Evolutionary conservation across 305 asterid genomes (phyloP).

Genomic region (Rubia tinctorum): DNA sequence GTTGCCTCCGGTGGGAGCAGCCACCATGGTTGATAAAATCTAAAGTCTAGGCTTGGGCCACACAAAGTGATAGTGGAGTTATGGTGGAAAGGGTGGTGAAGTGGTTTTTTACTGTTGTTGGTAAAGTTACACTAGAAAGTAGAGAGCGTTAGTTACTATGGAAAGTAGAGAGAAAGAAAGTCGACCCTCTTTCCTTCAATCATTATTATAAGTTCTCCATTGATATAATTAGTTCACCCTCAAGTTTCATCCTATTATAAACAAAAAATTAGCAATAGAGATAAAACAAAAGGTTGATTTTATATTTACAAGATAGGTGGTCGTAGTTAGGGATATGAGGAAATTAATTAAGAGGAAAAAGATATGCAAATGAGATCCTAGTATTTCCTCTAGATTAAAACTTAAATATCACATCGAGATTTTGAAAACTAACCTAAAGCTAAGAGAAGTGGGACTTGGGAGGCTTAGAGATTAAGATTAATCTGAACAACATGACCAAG

Average conservation of each 20-base stretch:
- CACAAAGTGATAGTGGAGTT: no score
- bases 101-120: no score
- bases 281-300: neutral
- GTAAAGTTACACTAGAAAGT: no score
- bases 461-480: neutral
- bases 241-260: neutral
- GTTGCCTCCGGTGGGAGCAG: no score
- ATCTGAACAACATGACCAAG: neutral
- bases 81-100: no score
- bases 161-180: no score
- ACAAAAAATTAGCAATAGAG: neutral
- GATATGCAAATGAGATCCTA: neutral
- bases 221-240: neutral
- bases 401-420: neutral
- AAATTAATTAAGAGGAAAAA: no score
- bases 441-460: neutral
- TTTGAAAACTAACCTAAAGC: neutral
- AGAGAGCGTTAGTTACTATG: no score
- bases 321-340: neutral
- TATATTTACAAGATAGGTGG: neutral
- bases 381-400: neutral
- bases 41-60: no score
- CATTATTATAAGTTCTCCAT: neutral
- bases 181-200: no score
- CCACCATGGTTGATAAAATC: no score